These are phyloP conservation scores for Diospyros lotus DNA, from an alignment of 148 eudicot genomes.

Conservation along the genomic window DNA sequence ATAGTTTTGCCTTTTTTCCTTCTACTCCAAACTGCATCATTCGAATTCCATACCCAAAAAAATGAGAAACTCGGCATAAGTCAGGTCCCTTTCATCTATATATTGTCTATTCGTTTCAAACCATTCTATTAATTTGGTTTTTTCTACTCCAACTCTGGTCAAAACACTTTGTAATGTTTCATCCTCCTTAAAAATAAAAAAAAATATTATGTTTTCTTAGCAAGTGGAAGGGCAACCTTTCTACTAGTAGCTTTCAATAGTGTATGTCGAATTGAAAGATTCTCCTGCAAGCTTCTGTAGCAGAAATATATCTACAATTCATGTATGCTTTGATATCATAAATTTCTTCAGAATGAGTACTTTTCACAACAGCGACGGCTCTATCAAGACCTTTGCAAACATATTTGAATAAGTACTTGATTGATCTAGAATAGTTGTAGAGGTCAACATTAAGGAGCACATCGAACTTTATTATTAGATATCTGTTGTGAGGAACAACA, in stretches of 20 bases:
- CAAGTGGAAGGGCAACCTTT: neutral
- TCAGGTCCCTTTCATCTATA: neutral
- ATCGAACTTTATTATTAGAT: neutral
- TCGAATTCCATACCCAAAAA: too few species aligned
- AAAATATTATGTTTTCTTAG: neutral
- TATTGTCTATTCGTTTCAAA: neutral
- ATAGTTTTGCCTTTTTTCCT: too few species aligned
- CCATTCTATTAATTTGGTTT: neutral
- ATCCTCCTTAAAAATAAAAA: neutral
- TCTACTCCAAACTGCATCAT: too few species aligned
- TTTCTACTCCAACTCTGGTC: neutral
- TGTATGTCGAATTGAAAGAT: neutral
- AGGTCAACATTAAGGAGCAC: neutral
- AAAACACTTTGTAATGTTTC: neutral
- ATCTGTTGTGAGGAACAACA: neutral
- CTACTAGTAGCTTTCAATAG: neutral
- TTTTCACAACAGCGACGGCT: neutral
- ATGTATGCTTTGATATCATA: neutral
- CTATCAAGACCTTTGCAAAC: neutral
- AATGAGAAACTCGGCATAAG: neutral
- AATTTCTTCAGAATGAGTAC: neutral
- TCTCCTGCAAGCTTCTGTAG: neutral
- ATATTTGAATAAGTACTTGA: neutral
- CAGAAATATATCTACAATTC: neutral
- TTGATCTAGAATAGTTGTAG: neutral